Evolutionary conservation across 352 stramenopile genomes (phyloP), one percentile per base, ranked within the genome.

Genomic region (Phytophthora capsici): DNA sequence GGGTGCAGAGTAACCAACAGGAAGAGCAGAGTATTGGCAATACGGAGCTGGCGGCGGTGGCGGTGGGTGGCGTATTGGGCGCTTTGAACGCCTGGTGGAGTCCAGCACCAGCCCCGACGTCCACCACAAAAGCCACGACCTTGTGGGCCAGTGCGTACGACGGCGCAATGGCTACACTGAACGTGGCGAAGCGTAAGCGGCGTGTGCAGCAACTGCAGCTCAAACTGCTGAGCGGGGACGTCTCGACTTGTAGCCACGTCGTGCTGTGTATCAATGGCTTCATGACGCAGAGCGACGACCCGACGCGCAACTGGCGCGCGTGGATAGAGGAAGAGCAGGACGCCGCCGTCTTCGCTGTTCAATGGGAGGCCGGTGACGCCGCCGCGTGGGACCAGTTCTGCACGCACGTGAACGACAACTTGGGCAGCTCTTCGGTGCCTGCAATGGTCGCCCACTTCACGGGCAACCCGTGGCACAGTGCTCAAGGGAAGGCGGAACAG

Each of bases 211-310:
- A 92, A 46, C 49, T 95, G 45, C 56, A 80, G 38, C 70, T 95
- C 25, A 71, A 86, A 56, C 69, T 89, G 36, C 34, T 92, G 34
- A 84, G 79, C 43, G 87, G 87, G n/a, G 78, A 93, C 51, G 74
- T 85, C 49, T 58, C 71, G 25, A 74, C 56, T 13, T 78, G 75
- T 40, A 75, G 77, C 22, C 84, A 90, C 57, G 73, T 94, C 17
- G 49, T 93, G 57, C 72, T 95, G 40, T 93, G 85, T 52, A 81
- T 95, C 64, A 95, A 93, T 51, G 87, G 87, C 16, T 95, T 95
- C 62, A 95, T 95, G 87, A 94, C 87, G 23, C 84, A 94, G 30
- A 78, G 81, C 47, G 71, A 80, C 19, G 85, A 93, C 51, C 84
- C 85, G 32, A 73, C 56, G 17, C 62, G 45, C 41, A 93, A 93